Evolutionary conservation across 2,329 filamentous ascomycete genomes (phyloP).

Genomic region (Cercospora zeina): DNA sequence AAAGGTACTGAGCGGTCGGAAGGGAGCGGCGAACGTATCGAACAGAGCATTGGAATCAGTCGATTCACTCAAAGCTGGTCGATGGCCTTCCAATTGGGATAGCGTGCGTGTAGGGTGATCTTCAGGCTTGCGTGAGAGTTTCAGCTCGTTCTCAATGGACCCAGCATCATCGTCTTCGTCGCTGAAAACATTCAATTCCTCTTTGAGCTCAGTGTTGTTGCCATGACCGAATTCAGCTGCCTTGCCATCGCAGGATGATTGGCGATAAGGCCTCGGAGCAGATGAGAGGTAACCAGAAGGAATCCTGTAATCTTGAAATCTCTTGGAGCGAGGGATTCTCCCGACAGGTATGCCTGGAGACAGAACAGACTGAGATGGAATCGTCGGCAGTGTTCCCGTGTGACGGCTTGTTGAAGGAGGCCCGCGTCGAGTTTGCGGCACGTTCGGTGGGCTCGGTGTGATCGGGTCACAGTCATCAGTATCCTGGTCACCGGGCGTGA

Average conservation of each 20-base stretch:
- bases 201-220: not conserved
- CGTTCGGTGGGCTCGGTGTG: constrained; percentile 4
- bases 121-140: constrained; percentile 13
- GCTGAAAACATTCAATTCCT: not conserved
- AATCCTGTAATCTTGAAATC: not conserved
- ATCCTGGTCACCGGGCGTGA: constrained; percentile 7
- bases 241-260: not conserved
- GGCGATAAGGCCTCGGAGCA: not conserved
- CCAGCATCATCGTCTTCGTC: constrained; percentile 9
- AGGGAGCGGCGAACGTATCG: constrained; percentile 7
- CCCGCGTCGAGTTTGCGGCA: constrained; percentile 6
- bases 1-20: not conserved
- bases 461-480: constrained; percentile 1
- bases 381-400: constrained; percentile 33
- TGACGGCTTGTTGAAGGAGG: constrained; percentile 34
- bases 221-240: too few species aligned
- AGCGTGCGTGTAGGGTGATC: constrained; percentile 18
- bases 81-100: constrained; percentile 14
- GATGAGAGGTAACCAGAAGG: constrained; percentile 2
- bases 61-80: constrained; percentile 2
- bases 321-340: not conserved
- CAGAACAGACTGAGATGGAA: constrained; percentile 32
- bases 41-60: constrained; percentile 9
- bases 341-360: constrained; percentile 9
- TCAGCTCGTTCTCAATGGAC: not conserved